These are phyloP conservation scores for Sphaerostilbella broomeana DNA, from an alignment of 2,329 filamentous ascomycete species.

Conservation along the genomic window DNA sequence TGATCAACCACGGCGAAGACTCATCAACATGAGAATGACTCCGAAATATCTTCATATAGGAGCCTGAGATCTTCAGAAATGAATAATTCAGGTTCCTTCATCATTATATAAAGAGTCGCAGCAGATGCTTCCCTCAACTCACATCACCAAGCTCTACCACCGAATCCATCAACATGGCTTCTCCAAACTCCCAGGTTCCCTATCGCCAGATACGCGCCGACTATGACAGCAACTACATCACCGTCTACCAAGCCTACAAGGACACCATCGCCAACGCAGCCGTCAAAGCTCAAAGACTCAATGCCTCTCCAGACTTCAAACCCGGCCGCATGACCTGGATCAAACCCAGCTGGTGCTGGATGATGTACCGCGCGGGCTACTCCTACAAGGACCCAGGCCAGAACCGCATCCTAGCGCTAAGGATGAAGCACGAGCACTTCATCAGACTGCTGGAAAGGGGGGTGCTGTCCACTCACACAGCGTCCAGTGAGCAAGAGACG, in stretches of 20 bases:
- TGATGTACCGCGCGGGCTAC: slow-evolving; percentile 58
- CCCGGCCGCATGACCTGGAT: slow-evolving; percentile 58
- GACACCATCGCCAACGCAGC: slow-evolving; percentile 46
- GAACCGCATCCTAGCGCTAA: slow-evolving; percentile 50
- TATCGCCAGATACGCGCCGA: slow-evolving; percentile 47
- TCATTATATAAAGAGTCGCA: background rate
- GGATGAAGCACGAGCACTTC: slow-evolving; percentile 46
- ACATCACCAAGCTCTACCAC: no score
- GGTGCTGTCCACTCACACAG: slow-evolving; percentile 25
- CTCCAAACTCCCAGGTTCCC: slow-evolving; percentile 18
- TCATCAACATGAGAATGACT: no score
- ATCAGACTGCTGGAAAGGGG: slow-evolving; percentile 36
- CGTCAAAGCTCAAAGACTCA: slow-evolving; percentile 43
- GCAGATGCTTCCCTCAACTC: background rate
- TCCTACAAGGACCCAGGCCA: slow-evolving; percentile 50
- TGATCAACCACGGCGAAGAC: background rate
- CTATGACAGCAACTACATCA: slow-evolving; percentile 46
- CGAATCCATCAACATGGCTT: no score
- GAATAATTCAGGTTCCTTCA: no score
- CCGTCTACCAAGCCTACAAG: slow-evolving; percentile 57
- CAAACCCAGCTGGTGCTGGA: slow-evolving; percentile 58
- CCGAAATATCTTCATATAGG: no score
- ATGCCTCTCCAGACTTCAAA: slow-evolving; percentile 46
- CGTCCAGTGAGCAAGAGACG: background rate
- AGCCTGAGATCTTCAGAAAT: no score